These are phyloP conservation scores for Nephelium lappaceum DNA, from an alignment of 345 rosid genomes.

Conservation along the genomic window DNA sequence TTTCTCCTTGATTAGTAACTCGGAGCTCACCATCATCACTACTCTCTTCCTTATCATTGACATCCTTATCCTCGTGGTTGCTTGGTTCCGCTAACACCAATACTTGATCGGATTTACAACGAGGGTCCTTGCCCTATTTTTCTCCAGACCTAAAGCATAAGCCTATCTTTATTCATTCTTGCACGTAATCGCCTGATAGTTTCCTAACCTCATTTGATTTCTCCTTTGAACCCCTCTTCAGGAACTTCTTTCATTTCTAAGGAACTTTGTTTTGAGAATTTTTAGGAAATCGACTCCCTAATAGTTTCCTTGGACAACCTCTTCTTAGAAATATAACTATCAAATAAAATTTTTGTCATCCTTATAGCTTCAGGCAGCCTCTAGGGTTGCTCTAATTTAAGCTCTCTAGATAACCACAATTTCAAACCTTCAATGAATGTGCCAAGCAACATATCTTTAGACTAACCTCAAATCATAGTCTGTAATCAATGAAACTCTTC, in stretches of 20 bases:
- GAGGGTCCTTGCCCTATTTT: neutral
- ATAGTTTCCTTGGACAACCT: too few relatives aligned
- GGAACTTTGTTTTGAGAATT: too few relatives aligned
- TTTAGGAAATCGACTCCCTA: too few relatives aligned
- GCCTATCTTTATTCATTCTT: neutral
- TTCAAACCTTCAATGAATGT: neutral
- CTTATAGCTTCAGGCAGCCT: neutral
- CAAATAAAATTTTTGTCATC: neutral
- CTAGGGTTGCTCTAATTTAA: too few relatives aligned
- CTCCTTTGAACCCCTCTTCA: neutral
- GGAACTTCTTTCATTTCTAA: neutral
- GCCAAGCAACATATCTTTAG: neutral
- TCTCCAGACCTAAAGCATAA: neutral
- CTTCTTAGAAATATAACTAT: neutral
- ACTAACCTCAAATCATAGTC: neutral
- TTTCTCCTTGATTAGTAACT: too few relatives aligned
- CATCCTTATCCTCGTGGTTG: too few relatives aligned
- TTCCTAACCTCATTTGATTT: neutral
- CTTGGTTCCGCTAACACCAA: too few relatives aligned
- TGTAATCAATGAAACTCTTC: neutral
- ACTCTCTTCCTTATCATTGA: too few relatives aligned
- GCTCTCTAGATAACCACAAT: neutral
- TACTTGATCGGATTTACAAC: neutral
- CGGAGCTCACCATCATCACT: neutral
- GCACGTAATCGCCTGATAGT: neutral